phyloP scores from a whole-genome alignment of 306 rosid species.

The Betula pendula region DNA sequence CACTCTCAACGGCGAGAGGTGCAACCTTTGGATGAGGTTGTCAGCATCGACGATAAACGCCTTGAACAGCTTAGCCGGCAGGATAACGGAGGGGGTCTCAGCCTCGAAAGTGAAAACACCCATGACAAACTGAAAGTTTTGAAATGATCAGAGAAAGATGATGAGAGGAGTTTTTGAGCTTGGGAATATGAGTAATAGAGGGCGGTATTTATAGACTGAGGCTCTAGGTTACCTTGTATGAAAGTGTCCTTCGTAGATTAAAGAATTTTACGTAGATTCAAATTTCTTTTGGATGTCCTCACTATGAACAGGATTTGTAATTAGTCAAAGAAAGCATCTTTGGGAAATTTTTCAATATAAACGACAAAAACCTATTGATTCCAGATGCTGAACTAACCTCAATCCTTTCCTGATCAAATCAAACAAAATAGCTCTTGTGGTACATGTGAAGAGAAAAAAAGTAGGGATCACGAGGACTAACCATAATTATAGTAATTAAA shows the following conservation, averaged over 20 bases:
- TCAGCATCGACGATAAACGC: constrained; percentile 37
- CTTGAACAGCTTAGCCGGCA: constrained; percentile 50
- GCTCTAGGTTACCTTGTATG: too few relatives aligned
- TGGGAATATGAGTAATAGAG: not conserved
- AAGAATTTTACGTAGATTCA: too few relatives aligned
- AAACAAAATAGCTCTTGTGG: too few relatives aligned
- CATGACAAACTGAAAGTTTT: constrained; percentile 27
- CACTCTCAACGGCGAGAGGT: constrained; percentile 27
- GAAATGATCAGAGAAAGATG: not conserved
- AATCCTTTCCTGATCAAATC: too few relatives aligned
- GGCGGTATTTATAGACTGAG: not conserved
- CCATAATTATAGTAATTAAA: not conserved
- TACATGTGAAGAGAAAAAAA: too few relatives aligned
- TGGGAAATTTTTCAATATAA: too few relatives aligned
- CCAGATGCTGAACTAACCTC: too few relatives aligned
- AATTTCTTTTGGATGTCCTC: too few relatives aligned
- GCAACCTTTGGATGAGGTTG: constrained; percentile 42
- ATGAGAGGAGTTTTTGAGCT: not conserved
- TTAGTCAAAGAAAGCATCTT: too few relatives aligned
- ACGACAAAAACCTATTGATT: too few relatives aligned
- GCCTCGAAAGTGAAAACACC: constrained; percentile 40
- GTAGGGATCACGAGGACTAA: not conserved
- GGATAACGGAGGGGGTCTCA: constrained; percentile 35
- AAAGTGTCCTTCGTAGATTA: too few relatives aligned
- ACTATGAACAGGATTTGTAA: too few relatives aligned